Conservation (phyloP, 257 asterid species). For the Scutellaria galericulata region DNA sequence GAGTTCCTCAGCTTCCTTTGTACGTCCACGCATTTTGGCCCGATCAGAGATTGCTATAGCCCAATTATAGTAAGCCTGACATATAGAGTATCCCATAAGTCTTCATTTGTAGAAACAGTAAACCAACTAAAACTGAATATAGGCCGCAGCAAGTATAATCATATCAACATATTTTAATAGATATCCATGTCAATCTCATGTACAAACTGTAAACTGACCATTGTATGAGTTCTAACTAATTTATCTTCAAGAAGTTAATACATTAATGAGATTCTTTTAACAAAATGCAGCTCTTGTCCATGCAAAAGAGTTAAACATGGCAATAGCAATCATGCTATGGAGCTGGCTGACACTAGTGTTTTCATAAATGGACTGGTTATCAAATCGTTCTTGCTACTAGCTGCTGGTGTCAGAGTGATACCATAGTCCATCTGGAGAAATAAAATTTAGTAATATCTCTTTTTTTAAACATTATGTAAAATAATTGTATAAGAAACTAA, state of each 20-base stretch:
- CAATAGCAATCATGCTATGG: conserved; percentile 6
- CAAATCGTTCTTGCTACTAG: neutral
- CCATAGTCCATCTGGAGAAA: neutral
- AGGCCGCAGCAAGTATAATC: conserved; percentile 5
- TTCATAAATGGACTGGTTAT: neutral
- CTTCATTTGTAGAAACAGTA: conserved; percentile 25
- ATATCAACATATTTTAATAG: neutral
- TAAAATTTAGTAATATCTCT: neutral
- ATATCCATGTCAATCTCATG: conserved; percentile 10
- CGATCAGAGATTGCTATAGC: conserved; percentile 99
- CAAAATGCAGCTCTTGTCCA: conserved; percentile 6
- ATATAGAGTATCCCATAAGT: conserved; percentile 18
- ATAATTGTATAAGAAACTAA: neutral
- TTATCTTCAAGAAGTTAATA: conserved; percentile 14
- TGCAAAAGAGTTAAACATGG: conserved; percentile 23
- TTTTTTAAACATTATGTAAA: neutral
- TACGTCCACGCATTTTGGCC: conserved; percentile 99
- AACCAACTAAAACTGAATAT: neutral
- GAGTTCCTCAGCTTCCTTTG: conserved; percentile 98
- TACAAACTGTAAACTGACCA: conserved; percentile 23
- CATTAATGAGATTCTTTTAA: neutral
- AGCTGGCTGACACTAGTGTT: neutral
- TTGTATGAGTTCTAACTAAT: conserved; percentile 18
- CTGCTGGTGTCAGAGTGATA: neutral
- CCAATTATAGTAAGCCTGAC: conserved; percentile 96